phyloP scores from a whole-genome alignment of 164 flowering plant genomes.

The Vitis vinifera region DNA sequence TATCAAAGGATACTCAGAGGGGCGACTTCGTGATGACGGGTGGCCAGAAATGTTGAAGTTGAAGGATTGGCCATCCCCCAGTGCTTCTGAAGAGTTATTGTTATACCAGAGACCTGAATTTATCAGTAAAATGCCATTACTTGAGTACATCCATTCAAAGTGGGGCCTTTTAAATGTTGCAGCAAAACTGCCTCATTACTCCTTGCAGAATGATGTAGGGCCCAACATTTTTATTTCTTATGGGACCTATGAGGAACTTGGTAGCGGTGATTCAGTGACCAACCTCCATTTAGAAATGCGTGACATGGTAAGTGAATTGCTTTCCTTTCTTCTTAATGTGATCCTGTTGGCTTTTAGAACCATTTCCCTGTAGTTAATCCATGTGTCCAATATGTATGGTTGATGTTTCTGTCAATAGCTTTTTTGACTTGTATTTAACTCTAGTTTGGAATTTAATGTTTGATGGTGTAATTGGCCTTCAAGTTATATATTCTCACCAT shows the following conservation, averaged over 20 bases:
- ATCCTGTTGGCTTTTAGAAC: no score
- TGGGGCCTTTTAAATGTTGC: constrained; percentile 96
- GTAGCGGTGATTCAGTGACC: constrained; percentile 69
- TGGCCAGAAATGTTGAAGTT: constrained; percentile 72
- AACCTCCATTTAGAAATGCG: constrained; percentile 74
- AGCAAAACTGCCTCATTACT: constrained; percentile 86
- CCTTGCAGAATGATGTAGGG: constrained; percentile 85
- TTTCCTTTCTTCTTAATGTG: constrained; percentile 9
- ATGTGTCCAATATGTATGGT: no score
- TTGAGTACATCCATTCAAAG: constrained; percentile 91
- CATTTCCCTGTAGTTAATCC: no score
- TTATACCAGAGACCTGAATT: constrained; percentile 86
- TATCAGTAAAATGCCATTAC: constrained; percentile 77
- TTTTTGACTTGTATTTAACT: not conserved
- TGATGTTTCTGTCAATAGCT: no score
- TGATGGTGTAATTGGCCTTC: not conserved
- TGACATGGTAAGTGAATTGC: constrained; percentile 69
- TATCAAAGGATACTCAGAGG: constrained; percentile 83
- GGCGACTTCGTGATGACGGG: constrained; percentile 62
- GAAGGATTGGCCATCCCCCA: constrained; percentile 89
- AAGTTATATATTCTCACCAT: no score
- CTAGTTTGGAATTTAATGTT: constrained; percentile 1
- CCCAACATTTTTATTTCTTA: constrained; percentile 78
- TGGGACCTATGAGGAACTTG: constrained; percentile 73
- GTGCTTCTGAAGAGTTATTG: constrained; percentile 88